These are phyloP conservation scores for Penicillium thymicola DNA, from an alignment of 2,329 filamentous ascomycete genomes.

Conservation along the genomic window DNA sequence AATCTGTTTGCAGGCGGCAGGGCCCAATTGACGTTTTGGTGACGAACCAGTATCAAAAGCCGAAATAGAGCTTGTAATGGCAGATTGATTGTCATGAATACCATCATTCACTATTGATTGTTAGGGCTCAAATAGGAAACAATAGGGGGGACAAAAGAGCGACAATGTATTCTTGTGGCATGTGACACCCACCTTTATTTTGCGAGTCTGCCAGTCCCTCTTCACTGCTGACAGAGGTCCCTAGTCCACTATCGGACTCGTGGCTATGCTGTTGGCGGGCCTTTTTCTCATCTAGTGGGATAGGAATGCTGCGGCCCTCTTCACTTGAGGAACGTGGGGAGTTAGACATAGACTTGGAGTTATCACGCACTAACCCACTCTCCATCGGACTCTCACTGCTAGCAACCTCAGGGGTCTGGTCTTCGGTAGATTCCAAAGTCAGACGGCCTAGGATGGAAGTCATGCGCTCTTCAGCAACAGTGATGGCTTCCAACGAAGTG, in stretches of 20 bases:
- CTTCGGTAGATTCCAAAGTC: slow-evolving; percentile 57
- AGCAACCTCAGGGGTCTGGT: slow-evolving; percentile 14
- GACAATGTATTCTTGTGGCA: not conserved
- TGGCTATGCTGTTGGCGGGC: slow-evolving; percentile 57
- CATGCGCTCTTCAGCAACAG: slow-evolving; percentile 66
- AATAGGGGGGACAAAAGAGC: not conserved
- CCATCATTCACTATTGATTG: slow-evolving; percentile 20
- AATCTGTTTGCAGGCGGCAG: slow-evolving; percentile 71
- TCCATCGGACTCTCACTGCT: not conserved
- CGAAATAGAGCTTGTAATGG: slow-evolving; percentile 61
- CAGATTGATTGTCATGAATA: slow-evolving; percentile 41
- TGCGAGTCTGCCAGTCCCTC: slow-evolving; percentile 46
- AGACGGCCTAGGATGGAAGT: slow-evolving; percentile 64
- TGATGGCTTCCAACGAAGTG: slow-evolving; percentile 66
- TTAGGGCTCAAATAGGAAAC: slow-evolving; percentile 21
- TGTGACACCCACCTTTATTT: slow-evolving; percentile 38
- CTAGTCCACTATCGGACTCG: slow-evolving; percentile 82
- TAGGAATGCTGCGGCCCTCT: slow-evolving; percentile 13
- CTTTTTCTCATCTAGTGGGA: slow-evolving; percentile 23
- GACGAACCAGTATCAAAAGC: slow-evolving; percentile 46
- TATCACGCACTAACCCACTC: not conserved
- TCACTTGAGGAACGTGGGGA: slow-evolving; percentile 31
- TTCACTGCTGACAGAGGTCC: slow-evolving; percentile 70
- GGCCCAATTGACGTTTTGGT: slow-evolving; percentile 61
- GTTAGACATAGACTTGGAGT: not conserved